These are phyloP conservation scores for Auriscalpium orientale DNA, from an alignment of 768 basidiomycete species.

Conservation along the genomic window DNA sequence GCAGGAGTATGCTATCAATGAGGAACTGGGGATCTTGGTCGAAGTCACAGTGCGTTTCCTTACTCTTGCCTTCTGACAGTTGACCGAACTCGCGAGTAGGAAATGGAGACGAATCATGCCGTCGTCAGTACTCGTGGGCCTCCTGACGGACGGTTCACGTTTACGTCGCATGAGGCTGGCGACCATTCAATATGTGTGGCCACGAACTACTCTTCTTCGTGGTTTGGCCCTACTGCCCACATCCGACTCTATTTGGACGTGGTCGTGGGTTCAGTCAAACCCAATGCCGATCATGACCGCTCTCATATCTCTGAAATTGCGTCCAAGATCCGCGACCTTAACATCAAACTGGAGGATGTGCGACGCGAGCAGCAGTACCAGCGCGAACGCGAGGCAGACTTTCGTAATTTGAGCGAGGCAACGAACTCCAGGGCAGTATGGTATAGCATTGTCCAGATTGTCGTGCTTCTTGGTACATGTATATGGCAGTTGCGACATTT, in stretches of 20 bases:
- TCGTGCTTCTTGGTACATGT: constrained; percentile 77
- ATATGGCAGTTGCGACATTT: constrained; percentile 92
- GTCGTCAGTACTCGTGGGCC: constrained; percentile 91
- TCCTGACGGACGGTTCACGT: constrained; percentile 87
- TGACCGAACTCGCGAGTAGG: constrained; percentile 39
- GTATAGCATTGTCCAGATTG: constrained; percentile 88
- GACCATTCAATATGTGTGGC: constrained; percentile 97
- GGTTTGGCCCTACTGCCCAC: constrained; percentile 73
- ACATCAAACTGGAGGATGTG: constrained; percentile 88
- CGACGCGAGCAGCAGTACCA: constrained; percentile 96
- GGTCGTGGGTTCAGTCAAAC: constrained; percentile 79
- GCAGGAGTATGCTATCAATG: constrained; percentile 63
- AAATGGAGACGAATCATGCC: constrained; percentile 71
- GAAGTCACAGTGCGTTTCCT: constrained; percentile 72
- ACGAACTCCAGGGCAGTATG: constrained; percentile 93
- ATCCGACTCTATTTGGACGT: constrained; percentile 94
- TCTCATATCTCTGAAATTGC: constrained; percentile 79
- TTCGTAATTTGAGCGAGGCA: constrained; percentile 77
- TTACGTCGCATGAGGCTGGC: constrained; percentile 93
- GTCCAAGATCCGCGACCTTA: constrained; percentile 82
- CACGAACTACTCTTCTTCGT: constrained; percentile 74
- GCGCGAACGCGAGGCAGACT: constrained; percentile 89
- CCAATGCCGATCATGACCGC: constrained; percentile 83
- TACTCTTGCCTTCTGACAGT: not conserved
- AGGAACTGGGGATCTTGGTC: constrained; percentile 81